Conservation (phyloP, 176 grass and related monocot species). For the Carex cristatella region DNA sequence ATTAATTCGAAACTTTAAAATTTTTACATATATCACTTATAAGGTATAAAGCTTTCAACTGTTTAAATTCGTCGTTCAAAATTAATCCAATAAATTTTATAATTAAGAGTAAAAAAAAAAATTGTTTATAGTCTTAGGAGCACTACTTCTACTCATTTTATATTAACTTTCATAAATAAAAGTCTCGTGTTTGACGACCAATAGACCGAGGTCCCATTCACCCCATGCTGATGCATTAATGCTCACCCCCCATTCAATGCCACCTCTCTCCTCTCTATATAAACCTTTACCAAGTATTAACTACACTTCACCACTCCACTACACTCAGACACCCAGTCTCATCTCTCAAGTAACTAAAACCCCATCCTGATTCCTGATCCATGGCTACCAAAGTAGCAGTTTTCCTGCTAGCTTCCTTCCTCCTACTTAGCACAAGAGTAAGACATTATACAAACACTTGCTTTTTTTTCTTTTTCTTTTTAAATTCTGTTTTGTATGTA, state of each 20-base stretch:
- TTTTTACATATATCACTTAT: no score
- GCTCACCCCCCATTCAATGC: background rate
- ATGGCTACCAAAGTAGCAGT: constrained; percentile 32
- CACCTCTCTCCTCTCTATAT: constrained; percentile 24
- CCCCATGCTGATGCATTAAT: background rate
- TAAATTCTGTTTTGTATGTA: background rate
- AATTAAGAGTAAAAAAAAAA: no score
- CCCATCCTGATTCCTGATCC: background rate
- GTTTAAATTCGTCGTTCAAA: no score
- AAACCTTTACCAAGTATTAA: background rate
- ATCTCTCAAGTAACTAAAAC: background rate
- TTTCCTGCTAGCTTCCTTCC: constrained; percentile 28
- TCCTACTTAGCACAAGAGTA: constrained; percentile 29
- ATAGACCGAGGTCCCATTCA: constrained; percentile 1
- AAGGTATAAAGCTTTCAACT: no score
- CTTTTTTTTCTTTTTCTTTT: background rate
- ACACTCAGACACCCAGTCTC: background rate
- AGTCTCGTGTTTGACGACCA: background rate
- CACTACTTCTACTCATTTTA: no score
- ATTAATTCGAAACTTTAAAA: no score
- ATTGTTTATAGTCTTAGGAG: no score
- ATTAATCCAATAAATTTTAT: no score
- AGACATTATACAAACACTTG: background rate
- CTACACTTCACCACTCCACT: background rate
- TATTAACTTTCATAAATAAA: no score